A percentile compares a stretch with the other conserved stretches of the same genome.
Conservation (phyloP, 2,329 filamentous ascomycete genomes). For the Colletotrichum chlorophyti region DNA sequence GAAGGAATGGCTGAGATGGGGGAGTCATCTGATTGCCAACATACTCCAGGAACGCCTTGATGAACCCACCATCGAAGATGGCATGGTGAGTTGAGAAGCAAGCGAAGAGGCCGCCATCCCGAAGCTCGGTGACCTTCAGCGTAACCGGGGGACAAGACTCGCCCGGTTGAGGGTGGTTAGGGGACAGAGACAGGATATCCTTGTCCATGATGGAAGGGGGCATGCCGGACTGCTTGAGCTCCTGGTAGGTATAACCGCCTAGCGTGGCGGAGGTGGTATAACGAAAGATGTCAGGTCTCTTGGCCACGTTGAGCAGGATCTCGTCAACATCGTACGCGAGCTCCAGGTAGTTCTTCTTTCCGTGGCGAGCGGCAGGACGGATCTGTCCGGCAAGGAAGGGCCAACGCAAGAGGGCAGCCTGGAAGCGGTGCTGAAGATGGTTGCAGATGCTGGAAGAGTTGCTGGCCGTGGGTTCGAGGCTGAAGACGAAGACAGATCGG, state of each 20-base stretch:
- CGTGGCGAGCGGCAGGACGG: not conserved
- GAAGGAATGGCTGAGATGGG: too few species aligned
- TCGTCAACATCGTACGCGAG: not conserved
- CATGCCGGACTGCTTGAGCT: not conserved
- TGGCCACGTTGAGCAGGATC: not conserved
- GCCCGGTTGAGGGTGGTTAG: slow-evolving; percentile 10
- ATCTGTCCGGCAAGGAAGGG: slow-evolving; percentile 17
- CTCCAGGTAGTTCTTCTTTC: slow-evolving; percentile 1
- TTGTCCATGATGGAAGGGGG: slow-evolving; percentile 11
- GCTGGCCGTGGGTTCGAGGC: not conserved
- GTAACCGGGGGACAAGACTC: slow-evolving; percentile 17
- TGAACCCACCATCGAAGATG: slow-evolving; percentile 34
- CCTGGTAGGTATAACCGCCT: not conserved
- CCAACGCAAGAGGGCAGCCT: not conserved
- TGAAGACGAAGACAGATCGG: slow-evolving; percentile 5
- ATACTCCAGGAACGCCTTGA: slow-evolving; percentile 15
- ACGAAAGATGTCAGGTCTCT: not conserved
- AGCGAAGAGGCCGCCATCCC: not conserved
- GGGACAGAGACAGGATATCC: slow-evolving; percentile 9
- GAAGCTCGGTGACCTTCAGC: not conserved
- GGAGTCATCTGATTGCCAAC: too few species aligned
- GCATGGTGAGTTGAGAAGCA: slow-evolving; percentile 48
- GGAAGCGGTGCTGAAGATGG: not conserved
- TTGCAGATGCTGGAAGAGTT: not conserved
- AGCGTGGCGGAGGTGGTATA: not conserved